These are phyloP conservation scores for Boletus vinaceobasis DNA, from an alignment of 768 basidiomycete genomes.

Conservation along the genomic window DNA sequence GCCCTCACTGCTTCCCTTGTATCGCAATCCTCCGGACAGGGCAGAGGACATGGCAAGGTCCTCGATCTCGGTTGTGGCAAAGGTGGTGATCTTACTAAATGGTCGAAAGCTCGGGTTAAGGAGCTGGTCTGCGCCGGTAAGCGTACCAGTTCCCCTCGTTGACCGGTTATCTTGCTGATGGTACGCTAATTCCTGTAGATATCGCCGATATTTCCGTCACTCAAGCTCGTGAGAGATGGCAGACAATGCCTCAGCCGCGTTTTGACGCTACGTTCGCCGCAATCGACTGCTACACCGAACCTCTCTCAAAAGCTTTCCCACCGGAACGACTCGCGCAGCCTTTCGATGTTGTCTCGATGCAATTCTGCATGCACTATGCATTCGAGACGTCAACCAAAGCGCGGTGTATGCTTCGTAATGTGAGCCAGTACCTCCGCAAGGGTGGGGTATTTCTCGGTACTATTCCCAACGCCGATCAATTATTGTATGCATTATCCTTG, in stretches of 20 bases:
- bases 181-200: conserved; percentile 46
- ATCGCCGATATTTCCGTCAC: conserved; percentile 85
- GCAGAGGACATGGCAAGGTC: conserved; percentile 61
- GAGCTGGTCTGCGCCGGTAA: conserved; percentile 82
- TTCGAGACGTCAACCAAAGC: conserved; percentile 89
- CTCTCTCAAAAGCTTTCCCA: conserved; percentile 67
- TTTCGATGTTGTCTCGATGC: conserved; percentile 97
- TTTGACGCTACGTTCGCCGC: conserved; percentile 83
- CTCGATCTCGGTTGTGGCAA: conserved; percentile 99
- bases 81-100: conserved; percentile 95
- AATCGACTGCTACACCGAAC: conserved; percentile 82
- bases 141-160: conserved; percentile 15
- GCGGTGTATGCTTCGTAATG: conserved; percentile 90
- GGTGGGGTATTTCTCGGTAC: conserved; percentile 98
- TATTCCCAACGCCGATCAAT: conserved; percentile 81
- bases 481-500: conserved; percentile 59
- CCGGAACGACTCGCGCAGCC: conserved; percentile 56
- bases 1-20: conserved; percentile 45
- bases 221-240: conserved; percentile 80
- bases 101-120: conserved; percentile 79
- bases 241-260: conserved; percentile 43
- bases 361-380: conserved; percentile 99
- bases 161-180: neutral
- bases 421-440: conserved; percentile 67
- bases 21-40: conserved; percentile 21